Evolutionary conservation across 2,329 filamentous ascomycete genomes (phyloP).

Genomic region (Chalara sp.): DNA sequence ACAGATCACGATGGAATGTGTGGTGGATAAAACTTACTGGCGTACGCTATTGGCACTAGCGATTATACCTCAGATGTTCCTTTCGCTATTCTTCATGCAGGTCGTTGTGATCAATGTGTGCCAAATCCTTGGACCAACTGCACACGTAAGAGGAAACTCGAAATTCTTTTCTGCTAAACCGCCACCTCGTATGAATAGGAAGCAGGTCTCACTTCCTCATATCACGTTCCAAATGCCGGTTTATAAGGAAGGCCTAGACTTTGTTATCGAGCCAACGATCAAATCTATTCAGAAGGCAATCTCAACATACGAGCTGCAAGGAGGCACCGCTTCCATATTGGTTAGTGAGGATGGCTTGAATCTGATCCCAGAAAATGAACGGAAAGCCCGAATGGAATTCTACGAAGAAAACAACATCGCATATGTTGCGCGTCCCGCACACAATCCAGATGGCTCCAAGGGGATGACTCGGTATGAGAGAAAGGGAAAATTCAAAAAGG

Average conservation of each 20-base stretch:
- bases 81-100: conserved; percentile 43
- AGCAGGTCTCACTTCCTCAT: conserved; percentile 36
- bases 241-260: conserved; percentile 41
- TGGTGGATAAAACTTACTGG: conserved; percentile 43
- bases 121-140: conserved; percentile 44
- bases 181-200: conserved; percentile 33
- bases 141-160: conserved; percentile 36
- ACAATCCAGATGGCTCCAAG: conserved; percentile 48
- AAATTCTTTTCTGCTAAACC: conserved; percentile 28
- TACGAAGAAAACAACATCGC: conserved; percentile 53
- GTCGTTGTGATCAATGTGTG: conserved; percentile 42
- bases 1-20: conserved; percentile 45
- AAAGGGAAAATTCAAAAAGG: conserved; percentile 64
- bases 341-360: conserved; percentile 66
- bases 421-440: conserved; percentile 45
- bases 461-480: conserved; percentile 38
- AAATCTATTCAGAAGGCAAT: conserved; percentile 50
- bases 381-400: conserved; percentile 43
- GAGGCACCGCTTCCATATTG: conserved; percentile 62
- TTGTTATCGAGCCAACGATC: conserved; percentile 48
- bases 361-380: conserved; percentile 43
- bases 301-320: conserved; percentile 52
- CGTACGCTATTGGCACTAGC: conserved; percentile 47
- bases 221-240: conserved; percentile 44
- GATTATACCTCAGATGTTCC: conserved; percentile 47